Base-by-base conservation (phyloP, 2,329 filamentous ascomycete species). In the Fusarium chuoi region DNA sequence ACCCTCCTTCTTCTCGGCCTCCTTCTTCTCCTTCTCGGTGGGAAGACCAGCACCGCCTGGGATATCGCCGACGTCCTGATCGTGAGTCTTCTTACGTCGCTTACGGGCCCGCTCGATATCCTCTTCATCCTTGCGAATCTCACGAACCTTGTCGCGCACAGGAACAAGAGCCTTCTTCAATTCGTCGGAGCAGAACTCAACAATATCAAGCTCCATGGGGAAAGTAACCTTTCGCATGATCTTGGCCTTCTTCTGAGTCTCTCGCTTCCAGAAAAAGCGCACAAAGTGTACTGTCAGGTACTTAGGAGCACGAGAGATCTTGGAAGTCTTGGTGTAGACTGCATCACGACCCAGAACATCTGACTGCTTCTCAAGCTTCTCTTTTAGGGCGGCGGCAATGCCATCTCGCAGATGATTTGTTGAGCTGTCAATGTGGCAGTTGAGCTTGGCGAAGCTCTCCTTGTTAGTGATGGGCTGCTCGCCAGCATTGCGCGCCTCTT, bases 151-250 rank as follows among this genome's bases (percentile, higher is more conserved):
- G 86, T 99, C 96, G 68, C 96, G 91, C n/a, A 99, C 92, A 3
- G 96, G 97, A 52, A 98, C 86, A 49, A 99, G 88, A 76, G 93
- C 90, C 80, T 92, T 92, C 82, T 91, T 93, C 71, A 99, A 87
- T 60, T 96, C 92, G 33, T 98, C 95, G 18, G 95, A 96, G 83
- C 96, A 99, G 83, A 98, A 98, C 81, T 99, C 96, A 28, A 97
- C 91, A 44, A 94, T 91, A 79, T 99, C 96, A 39, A 99, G 87
- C 83, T 99, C 96, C 57, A 94, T 91, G 12, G 96, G 96, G 81
- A 99, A 99, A 0, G 94, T 96, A 65, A 99, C 96, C 85, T 98
- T 99, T 81, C 95, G 94, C 94, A 99, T 96, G 78, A 99, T 99
- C 88, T 99, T 99, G 75, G 96, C 95, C 88, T 99, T 99, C 87